Conservation (phyloP, 176 grass and related monocot genomes). For the Puya raimondii region DNA sequence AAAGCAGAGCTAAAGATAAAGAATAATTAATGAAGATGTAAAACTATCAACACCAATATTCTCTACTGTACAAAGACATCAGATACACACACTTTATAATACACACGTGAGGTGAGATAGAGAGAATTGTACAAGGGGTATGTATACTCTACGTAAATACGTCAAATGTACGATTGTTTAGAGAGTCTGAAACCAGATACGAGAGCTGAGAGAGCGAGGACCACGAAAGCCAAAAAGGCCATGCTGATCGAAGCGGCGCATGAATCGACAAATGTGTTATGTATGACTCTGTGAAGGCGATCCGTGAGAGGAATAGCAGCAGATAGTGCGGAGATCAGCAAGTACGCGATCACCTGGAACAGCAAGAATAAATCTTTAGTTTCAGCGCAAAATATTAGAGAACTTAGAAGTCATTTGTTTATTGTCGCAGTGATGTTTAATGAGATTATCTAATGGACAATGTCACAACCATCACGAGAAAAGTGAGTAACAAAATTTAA, state of each 20-base stretch:
- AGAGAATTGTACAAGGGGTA: background rate
- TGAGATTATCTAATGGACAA: no score
- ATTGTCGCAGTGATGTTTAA: no score
- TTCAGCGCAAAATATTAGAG: background rate
- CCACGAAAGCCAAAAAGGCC: slow-evolving; percentile 71
- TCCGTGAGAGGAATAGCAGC: slow-evolving; percentile 74
- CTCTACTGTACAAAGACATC: no score
- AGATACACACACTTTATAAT: background rate
- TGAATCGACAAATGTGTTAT: slow-evolving; percentile 65
- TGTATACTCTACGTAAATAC: slow-evolving; percentile 1
- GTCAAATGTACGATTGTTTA: slow-evolving; percentile 56
- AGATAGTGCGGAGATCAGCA: slow-evolving; percentile 73
- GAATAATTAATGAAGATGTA: no score
- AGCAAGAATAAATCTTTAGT: background rate
- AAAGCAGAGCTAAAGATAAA: no score
- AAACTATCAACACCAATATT: no score
- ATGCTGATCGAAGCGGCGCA: slow-evolving; percentile 73
- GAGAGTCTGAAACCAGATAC: slow-evolving; percentile 79
- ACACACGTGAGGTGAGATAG: background rate
- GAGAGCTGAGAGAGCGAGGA: slow-evolving; percentile 52
- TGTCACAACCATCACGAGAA: no score
- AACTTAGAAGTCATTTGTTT: background rate
- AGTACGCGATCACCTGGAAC: slow-evolving; percentile 57
- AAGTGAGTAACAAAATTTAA: no score
- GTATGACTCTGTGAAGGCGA: slow-evolving; percentile 62